phyloP scores from a whole-genome alignment of 768 basidiomycete species.

The Russula abietina region DNA sequence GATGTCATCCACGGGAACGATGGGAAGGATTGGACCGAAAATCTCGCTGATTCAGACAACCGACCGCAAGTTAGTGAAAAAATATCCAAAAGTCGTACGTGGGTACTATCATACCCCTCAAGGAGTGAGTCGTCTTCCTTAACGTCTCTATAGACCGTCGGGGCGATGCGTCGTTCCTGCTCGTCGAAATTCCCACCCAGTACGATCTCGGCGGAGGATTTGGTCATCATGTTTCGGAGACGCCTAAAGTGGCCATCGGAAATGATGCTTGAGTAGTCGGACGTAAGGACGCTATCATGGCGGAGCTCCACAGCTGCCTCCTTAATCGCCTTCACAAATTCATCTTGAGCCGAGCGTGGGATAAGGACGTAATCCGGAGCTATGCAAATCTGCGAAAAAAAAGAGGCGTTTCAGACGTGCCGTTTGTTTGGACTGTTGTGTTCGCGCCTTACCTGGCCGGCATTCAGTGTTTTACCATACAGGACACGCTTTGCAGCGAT shows the following conservation, averaged over 20 bases:
- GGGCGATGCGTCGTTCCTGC: slow-evolving; percentile 42
- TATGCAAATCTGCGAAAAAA: slow-evolving; percentile 34
- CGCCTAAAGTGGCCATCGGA: slow-evolving; percentile 49
- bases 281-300: slow-evolving; percentile 45
- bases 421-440: not conserved
- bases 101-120: slow-evolving; percentile 41
- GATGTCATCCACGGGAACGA: slow-evolving; percentile 51
- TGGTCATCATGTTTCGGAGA: slow-evolving; percentile 43
- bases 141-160: slow-evolving; percentile 55
- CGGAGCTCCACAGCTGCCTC: slow-evolving; percentile 44
- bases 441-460: slow-evolving; percentile 47
- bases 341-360: slow-evolving; percentile 39
- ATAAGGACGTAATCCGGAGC: slow-evolving; percentile 44
- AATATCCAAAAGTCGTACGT: not conserved
- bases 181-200: slow-evolving; percentile 45
- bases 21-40: slow-evolving; percentile 66
- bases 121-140: slow-evolving; percentile 50
- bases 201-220: slow-evolving; percentile 52
- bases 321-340: slow-evolving; percentile 42
- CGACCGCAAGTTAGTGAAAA: not conserved
- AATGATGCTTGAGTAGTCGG: slow-evolving; percentile 46
- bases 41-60: slow-evolving; percentile 45
- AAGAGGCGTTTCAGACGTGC: not conserved
- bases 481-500: slow-evolving; percentile 58
- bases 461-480: slow-evolving; percentile 60